phyloP scores from a whole-genome alignment of 371 early-diverging fungal species.

The Mortierella sp. region DNA sequence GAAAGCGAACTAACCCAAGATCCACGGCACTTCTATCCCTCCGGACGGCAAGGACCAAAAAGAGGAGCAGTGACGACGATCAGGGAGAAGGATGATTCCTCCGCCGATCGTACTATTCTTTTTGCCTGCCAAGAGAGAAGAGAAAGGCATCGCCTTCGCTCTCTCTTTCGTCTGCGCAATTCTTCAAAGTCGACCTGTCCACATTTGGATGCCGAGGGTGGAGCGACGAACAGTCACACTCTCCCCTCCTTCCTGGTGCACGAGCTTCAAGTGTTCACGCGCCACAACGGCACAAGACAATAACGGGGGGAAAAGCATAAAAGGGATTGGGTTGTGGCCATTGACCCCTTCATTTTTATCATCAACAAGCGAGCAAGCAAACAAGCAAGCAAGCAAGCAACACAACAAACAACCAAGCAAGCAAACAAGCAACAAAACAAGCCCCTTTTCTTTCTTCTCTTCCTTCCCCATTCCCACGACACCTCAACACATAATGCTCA shows the following conservation, averaged over 20 bases:
- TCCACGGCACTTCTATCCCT: slow-evolving; percentile 12
- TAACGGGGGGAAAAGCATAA: slow-evolving; percentile 7
- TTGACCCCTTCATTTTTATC: not conserved
- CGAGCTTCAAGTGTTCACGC: not conserved
- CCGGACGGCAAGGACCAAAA: not conserved
- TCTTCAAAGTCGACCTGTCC: not conserved
- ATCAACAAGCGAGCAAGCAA: not conserved
- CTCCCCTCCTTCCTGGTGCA: not conserved
- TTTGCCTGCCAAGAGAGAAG: not conserved
- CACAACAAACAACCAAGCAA: not conserved
- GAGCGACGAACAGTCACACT: not conserved
- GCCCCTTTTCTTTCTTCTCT: not conserved
- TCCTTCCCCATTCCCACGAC: not conserved
- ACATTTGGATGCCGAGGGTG: not conserved
- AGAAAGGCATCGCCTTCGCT: not conserved
- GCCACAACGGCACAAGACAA: not conserved
- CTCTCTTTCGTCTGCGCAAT: not conserved
- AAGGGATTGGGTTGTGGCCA: not conserved
- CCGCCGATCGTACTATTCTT: not conserved
- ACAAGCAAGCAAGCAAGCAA: not conserved
- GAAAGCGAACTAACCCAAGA: not conserved
- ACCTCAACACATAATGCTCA: not conserved
- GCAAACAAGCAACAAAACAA: not conserved
- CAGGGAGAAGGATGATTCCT: not conserved
- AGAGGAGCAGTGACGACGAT: not conserved